Base-by-base conservation (phyloP, 768 basidiomycete species). In the Tricholoma bakamatsutake region DNA sequence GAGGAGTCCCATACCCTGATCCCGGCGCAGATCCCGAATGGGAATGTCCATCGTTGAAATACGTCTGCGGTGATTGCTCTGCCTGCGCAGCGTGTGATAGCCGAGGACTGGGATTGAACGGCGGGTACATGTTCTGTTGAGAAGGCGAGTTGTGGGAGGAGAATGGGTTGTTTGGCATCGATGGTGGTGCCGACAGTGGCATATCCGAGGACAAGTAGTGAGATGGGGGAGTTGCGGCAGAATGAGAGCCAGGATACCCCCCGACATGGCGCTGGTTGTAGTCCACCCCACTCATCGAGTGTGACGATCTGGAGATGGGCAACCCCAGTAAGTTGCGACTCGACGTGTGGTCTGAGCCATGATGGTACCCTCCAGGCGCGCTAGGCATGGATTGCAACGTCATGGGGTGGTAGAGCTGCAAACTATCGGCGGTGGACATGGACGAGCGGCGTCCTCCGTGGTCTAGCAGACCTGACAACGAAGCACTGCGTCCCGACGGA, bases 351-450 rank as follows among this genome's bases (percentile, higher is more conserved):
- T 79, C 79, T 15, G 73, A 67, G 63, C 56, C 71, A 51, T 62
- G 68, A 59, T 75, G 73, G 56, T 74, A 71, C 53, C 68, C 69
- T 52, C 60, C 62, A 51, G 66, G 66, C 43, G 67, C 66, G 61
- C 67, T 70, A 40, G 78, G 76, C 67, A 80, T 72, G 21, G 84
- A 82, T 67, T 88, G 87, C 21, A 90, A 79, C 7, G 85, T 82
- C 81, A 90, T 83, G 11, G 89, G 88, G 62, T 87, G 86, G 67
- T 88, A 90, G 39, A 91, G 76, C 64, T 88, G 86, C 27, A 90
- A 73, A 57, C 79, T 76, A 61, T 90, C 88, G 18, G 85, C 77
- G 60, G 70, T 70, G 17, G 87, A 83, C 73, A 90, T 81, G 2
- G 86, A 81, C 2, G 85, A 74, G 21, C 88, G 81, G 30, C 88